Base-by-base conservation (phyloP, 2,329 filamentous ascomycete species). In the Colletotrichum sansevieriae region DNA sequence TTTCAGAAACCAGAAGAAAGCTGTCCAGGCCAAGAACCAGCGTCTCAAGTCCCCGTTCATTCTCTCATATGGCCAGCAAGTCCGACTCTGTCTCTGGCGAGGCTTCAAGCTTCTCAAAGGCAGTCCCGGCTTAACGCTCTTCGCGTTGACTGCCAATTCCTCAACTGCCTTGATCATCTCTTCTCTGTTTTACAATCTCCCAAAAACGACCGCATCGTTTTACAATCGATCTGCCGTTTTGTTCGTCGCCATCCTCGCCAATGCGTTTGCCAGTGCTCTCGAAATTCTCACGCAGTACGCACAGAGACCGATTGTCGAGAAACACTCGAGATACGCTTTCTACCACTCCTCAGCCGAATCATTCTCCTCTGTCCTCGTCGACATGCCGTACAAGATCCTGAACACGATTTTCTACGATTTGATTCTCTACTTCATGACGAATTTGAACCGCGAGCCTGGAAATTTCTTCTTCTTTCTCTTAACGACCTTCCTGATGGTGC, bases 351-450 rank as follows among this genome's bases (percentile, higher is more conserved):
- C 64, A 11, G 47, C 70, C 11, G 70, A 71, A 5, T 65, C 70
- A 0, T 59, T 71, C 20, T 68, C 70, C 6, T 71, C 68, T 5
- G 52, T 66, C 2, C 54, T 71, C 22, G 61, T 66, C 11, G 70
- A 70, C 15, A 63, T 71, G 37, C 70, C 70, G 56, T 71, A 78
- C 77, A 83, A 74, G 78, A 78, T 73, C 12, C 5, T 68, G 9
- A 88, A 88, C 70, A 79, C 86, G 1, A 81, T 91, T 68, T 79
- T 82, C 7, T 91, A 90, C 82, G 91, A 91, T 73, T 56, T 90
- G 61, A 83, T 85, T 2, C 76, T 91, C 1, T 92, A 92, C 78
- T 91, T 91, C 75, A 86, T 91, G 86, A 85, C 87, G 1, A 86
- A 89, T 67, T 81, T 92, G 8, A 82, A 85, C 64, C 82, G 87